A percentile compares a stretch with the other conserved stretches of the same genome.
Conservation (phyloP, 2,329 filamentous ascomycete species). For the Cercospora berteroae region DNA sequence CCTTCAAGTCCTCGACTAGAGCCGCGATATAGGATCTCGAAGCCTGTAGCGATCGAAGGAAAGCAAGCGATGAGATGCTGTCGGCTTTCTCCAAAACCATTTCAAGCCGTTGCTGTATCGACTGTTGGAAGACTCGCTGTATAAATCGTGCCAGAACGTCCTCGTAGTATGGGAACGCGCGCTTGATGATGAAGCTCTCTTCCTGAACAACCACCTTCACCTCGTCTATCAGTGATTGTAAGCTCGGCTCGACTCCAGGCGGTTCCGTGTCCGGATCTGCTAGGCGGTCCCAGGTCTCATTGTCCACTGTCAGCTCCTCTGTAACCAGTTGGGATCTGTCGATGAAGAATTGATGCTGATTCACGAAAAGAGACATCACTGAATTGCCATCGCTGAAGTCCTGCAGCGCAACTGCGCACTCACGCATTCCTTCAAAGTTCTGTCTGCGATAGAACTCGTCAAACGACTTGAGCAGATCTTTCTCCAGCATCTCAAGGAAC, state of each 20-base stretch:
- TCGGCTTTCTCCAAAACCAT: conserved; percentile 94
- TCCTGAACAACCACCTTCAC: conserved; percentile 95
- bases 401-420: conserved; percentile 87
- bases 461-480: conserved; percentile 92
- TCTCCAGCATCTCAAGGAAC: conserved; percentile 92
- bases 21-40: conserved; percentile 84
- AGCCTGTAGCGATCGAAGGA: conserved; percentile 84
- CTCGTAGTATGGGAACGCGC: conserved; percentile 94
- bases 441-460: conserved; percentile 94
- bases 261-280: conserved; percentile 93
- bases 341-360: conserved; percentile 99
- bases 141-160: conserved; percentile 90
- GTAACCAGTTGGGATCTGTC: conserved; percentile 88
- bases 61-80: conserved; percentile 86
- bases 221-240: conserved; percentile 90
- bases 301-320: conserved; percentile 75
- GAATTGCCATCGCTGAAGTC: conserved; percentile 96
- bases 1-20: conserved; percentile 87
- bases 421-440: conserved; percentile 97
- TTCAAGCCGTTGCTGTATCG: conserved; percentile 91
- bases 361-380: conserved; percentile 94
- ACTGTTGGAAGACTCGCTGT: conserved; percentile 95
- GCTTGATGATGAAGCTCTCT: conserved; percentile 93
- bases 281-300: conserved; percentile 78
- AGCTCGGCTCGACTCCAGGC: conserved; percentile 83